phyloP scores from a whole-genome alignment of 2,329 filamentous ascomycete species.

The Penicillium capsulatum region DNA sequence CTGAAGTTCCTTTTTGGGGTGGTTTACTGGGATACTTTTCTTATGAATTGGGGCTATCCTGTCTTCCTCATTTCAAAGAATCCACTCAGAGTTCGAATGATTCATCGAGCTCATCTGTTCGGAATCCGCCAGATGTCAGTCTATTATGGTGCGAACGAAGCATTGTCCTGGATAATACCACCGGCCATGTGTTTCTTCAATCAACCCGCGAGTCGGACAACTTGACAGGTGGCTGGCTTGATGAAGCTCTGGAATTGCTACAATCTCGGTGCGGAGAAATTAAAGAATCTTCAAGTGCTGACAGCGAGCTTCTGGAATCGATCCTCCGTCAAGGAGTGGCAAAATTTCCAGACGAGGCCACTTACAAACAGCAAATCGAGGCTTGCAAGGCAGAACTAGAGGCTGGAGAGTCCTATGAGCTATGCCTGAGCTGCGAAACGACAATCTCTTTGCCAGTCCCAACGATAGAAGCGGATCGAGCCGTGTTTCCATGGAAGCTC shows the following conservation, averaged over 20 bases:
- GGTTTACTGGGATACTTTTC: conserved; percentile 81
- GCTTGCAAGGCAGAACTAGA: conserved; percentile 67
- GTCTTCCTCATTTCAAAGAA: conserved; percentile 46
- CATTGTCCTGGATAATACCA: conserved; percentile 69
- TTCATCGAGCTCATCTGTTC: not conserved
- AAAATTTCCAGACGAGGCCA: conserved; percentile 37
- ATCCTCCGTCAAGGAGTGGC: conserved; percentile 30
- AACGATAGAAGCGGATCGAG: conserved; percentile 18
- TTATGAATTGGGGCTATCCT: conserved; percentile 71
- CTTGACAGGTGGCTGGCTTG: conserved; percentile 46
- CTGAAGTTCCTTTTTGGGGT: conserved; percentile 63
- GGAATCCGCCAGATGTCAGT: conserved; percentile 63
- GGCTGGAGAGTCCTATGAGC: conserved; percentile 77
- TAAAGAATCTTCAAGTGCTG: conserved; percentile 9
- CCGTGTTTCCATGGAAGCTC: conserved; percentile 59
- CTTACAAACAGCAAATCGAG: conserved; percentile 64
- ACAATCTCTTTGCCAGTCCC: conserved; percentile 49
- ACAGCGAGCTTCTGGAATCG: conserved; percentile 27
- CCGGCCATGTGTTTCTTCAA: conserved; percentile 62
- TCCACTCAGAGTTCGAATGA: conserved; percentile 26
- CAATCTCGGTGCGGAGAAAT: conserved; percentile 14
- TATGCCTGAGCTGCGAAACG: conserved; percentile 76
- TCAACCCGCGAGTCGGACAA: conserved; percentile 50
- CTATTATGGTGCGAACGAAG: conserved; percentile 73
- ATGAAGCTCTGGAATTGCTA: conserved; percentile 27